Conservation (phyloP, 768 basidiomycete genomes). For the Naematelia aurantialba region DNA sequence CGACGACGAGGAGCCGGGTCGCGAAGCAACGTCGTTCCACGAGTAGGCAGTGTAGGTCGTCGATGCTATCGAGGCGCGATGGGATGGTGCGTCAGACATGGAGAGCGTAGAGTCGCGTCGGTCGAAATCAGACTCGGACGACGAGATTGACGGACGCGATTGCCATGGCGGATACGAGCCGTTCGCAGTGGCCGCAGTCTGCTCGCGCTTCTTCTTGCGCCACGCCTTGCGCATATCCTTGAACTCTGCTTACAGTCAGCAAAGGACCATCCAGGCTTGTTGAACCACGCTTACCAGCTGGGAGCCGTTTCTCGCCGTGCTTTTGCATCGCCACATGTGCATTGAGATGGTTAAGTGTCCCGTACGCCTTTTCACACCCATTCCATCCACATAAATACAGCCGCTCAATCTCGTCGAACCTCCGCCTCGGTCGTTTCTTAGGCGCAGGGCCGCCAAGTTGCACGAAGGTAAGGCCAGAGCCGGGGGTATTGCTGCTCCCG, state of each 20-base stretch:
- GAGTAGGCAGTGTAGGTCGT: constrained; percentile 12
- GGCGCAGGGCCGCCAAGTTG: constrained; percentile 36
- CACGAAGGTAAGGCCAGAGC: constrained; percentile 22
- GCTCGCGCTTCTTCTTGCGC: constrained; percentile 88
- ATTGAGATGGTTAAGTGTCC: constrained; percentile 94
- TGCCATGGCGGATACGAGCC: constrained; percentile 14
- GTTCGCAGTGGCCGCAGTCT: constrained; percentile 33
- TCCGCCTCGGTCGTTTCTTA: constrained; percentile 52
- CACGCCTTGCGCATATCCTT: constrained; percentile 95
- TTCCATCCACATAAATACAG: constrained; percentile 72
- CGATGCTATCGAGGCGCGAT: constrained; percentile 7
- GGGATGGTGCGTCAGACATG: constrained; percentile 22
- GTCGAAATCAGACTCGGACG: constrained; percentile 29
- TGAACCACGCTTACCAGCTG: constrained; percentile 64
- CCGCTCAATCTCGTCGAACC: constrained; percentile 85
- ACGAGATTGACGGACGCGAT: constrained; percentile 22
- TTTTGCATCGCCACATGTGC: constrained; percentile 98
- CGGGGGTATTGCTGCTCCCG: constrained; percentile 3
- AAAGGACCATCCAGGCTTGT: background rate
- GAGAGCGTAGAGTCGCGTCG: constrained; percentile 26
- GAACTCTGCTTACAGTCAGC: constrained; percentile 65
- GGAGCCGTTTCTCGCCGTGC: constrained; percentile 84
- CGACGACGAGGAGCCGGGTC: constrained; percentile 31
- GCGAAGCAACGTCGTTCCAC: constrained; percentile 10
- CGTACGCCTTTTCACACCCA: constrained; percentile 72